phyloP scores from a whole-genome alignment of 2,329 filamentous ascomycete species.

The Colletotrichum lentis region DNA sequence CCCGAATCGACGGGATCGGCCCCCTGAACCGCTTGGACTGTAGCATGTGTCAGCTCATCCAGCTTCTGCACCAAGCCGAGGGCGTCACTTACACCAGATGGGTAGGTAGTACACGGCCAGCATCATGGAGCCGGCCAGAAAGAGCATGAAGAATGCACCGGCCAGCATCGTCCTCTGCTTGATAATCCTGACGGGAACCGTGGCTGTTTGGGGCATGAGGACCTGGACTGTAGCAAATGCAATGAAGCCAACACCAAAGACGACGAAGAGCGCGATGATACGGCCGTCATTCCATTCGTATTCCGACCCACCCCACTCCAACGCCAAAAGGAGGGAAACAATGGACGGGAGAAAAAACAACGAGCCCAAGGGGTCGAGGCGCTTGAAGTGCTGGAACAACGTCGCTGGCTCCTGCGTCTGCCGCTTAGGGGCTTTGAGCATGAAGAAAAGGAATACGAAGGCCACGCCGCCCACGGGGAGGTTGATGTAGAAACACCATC shows the following conservation, averaged over 20 bases:
- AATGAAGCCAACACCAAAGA: slow-evolving; percentile 57
- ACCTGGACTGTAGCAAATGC: slow-evolving; percentile 63
- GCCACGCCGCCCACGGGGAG: slow-evolving; percentile 63
- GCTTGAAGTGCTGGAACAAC: slow-evolving; percentile 55
- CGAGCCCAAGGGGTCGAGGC: slow-evolving; percentile 67
- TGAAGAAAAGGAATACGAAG: slow-evolving; percentile 58
- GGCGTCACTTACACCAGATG: slow-evolving; percentile 59
- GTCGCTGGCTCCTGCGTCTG: slow-evolving; percentile 44
- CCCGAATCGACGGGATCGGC: slow-evolving; percentile 63
- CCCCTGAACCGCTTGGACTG: slow-evolving; percentile 65
- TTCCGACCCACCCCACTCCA: slow-evolving; percentile 68
- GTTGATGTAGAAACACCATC: slow-evolving; percentile 68
- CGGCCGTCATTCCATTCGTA: slow-evolving; percentile 63
- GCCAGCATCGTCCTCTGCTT: slow-evolving; percentile 63
- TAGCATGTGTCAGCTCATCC: slow-evolving; percentile 26
- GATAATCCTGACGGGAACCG: slow-evolving; percentile 64
- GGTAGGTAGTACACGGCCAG: slow-evolving; percentile 64
- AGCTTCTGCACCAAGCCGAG: not conserved
- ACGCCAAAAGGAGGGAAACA: slow-evolving; percentile 66
- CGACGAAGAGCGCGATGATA: slow-evolving; percentile 61
- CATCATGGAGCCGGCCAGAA: slow-evolving; percentile 60
- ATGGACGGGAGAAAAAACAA: slow-evolving; percentile 67
- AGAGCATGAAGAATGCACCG: slow-evolving; percentile 57
- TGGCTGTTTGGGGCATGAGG: slow-evolving; percentile 63
- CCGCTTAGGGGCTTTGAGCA: slow-evolving; percentile 54